Evolutionary conservation across 2,329 filamentous ascomycete species (phyloP), one percentile per base, ranked within the genome.

Genomic region (Fusarium napiforme): DNA sequence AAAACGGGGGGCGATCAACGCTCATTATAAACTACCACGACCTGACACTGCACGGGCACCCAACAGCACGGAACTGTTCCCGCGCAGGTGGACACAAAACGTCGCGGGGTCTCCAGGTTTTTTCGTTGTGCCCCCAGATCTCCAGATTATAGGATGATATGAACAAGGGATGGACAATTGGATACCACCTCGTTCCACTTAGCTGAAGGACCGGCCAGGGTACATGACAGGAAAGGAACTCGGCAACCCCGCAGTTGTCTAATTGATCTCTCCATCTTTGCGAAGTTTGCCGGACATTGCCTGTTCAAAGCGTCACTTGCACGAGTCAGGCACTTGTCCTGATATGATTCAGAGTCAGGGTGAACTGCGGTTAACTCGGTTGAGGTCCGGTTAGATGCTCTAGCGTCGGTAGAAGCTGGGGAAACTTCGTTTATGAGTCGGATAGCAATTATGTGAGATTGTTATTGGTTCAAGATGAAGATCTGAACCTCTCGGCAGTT

Each of bases 31-130:
- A 34, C 10, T 39, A 34, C n/a, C 23, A 37, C 15, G 37, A 21
- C 14, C n/a, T 34, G n/a, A 40, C 6, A 14, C 23, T 37, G 28
- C 46, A 53, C 34, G 45, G 36, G 26, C 57, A 7, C 23, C 23
- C 34, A 14, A n/a, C 19, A n/a, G 28, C 7, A 53, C 32, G 30
- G 43, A 55, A 43, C 19, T 28, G 9, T n/a, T 26, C 40, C 40
- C 40, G 42, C 23, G 39, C 56, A 28, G 64, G 50, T 55, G 19
- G 15, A 62, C 39, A 21, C 32, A n/a, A 39, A 34, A 40, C n/a
- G 47, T 45, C 47, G 64, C 19, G 65, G 65, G 65, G 65, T 68
- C 64, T 68, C 62, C 63, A 67, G 63, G n/a, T 60, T 45, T n/a
- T 40, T 65, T 46, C 45, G 11, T 43, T 1, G n/a, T 3, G 1